Evolutionary conservation across 2,329 filamentous ascomycete genomes (phyloP).

Genomic region (Periconia macrospinosa): DNA sequence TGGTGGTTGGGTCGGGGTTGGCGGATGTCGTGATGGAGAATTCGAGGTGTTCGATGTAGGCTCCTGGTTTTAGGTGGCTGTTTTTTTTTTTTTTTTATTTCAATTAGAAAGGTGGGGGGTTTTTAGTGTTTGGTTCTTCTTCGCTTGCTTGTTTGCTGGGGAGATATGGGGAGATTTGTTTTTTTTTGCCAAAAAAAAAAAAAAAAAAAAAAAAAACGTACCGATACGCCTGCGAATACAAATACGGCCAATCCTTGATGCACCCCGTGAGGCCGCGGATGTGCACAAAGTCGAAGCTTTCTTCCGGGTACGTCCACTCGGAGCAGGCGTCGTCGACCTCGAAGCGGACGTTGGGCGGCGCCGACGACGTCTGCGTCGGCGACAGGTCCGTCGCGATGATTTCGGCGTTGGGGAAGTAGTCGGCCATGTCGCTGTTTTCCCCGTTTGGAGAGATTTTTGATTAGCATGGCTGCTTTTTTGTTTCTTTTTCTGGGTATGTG

Average conservation of each 20-base stretch:
- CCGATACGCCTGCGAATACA: conserved; percentile 41
- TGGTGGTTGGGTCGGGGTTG: conserved; percentile 4
- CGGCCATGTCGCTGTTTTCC: conserved; percentile 38
- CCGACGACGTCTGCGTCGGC: conserved; percentile 34
- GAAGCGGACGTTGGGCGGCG: conserved; percentile 48
- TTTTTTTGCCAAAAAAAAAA: too few species aligned
- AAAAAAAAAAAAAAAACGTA: conserved; percentile 12
- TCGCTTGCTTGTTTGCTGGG: too few species aligned
- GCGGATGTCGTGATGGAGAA: conserved; percentile 31
- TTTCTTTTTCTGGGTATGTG: neutral
- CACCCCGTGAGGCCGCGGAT: conserved; percentile 45
- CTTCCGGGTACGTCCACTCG: conserved; percentile 45
- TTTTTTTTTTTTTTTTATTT: too few species aligned
- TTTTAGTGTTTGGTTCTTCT: too few species aligned
- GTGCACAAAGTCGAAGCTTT: conserved; percentile 45
- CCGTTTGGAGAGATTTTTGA: too few species aligned
- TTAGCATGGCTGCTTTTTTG: neutral
- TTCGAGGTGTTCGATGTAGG: conserved; percentile 49
- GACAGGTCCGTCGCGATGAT: conserved; percentile 42
- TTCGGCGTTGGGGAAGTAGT: conserved; percentile 37
- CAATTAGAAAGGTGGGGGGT: too few species aligned
- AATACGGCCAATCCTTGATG: conserved; percentile 44
- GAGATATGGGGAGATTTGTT: too few species aligned
- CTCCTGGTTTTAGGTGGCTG: conserved; percentile 43
- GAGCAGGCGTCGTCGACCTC: conserved; percentile 48